Conservation (phyloP, 2,329 filamentous ascomycete species). For the Pseudocercospora macadamiae region DNA sequence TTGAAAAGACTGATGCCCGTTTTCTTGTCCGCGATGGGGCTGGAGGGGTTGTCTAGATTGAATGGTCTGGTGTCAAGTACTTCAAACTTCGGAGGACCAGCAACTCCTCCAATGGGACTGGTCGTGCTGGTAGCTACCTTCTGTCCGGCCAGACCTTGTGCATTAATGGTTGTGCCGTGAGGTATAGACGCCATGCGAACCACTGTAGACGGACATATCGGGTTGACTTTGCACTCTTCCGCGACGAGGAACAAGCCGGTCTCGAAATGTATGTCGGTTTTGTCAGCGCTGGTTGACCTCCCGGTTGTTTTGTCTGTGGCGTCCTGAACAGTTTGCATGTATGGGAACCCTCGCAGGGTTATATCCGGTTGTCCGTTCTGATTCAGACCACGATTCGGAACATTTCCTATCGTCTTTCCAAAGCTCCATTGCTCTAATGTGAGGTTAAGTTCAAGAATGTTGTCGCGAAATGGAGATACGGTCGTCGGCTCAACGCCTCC, state of each 20-base stretch:
- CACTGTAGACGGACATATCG: constrained; percentile 30
- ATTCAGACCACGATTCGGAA: constrained; percentile 47
- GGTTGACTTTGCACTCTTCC: neutral
- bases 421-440: constrained; percentile 43
- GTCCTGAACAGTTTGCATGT: constrained; percentile 43
- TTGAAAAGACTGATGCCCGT: constrained; percentile 12
- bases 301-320: constrained; percentile 35
- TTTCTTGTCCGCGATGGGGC: too few relatives aligned
- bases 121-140: constrained; percentile 13
- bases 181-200: constrained; percentile 49
- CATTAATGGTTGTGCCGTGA: constrained; percentile 50
- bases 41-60: constrained; percentile 7
- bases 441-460: constrained; percentile 46
- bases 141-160: constrained; percentile 36
- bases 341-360: constrained; percentile 42
- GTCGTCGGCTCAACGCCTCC: too few relatives aligned
- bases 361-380: constrained; percentile 33
- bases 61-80: constrained; percentile 37
- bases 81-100: constrained; percentile 22
- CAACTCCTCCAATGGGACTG: constrained; percentile 15
- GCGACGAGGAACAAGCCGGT: constrained; percentile 47
- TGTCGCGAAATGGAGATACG: too few relatives aligned
- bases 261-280: constrained; percentile 46
- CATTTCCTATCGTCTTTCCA: constrained; percentile 35
- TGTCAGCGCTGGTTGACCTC: constrained; percentile 26